These are phyloP conservation scores for Raphanus sativus DNA, from an alignment of 345 rosid species.

Conservation along the genomic window DNA sequence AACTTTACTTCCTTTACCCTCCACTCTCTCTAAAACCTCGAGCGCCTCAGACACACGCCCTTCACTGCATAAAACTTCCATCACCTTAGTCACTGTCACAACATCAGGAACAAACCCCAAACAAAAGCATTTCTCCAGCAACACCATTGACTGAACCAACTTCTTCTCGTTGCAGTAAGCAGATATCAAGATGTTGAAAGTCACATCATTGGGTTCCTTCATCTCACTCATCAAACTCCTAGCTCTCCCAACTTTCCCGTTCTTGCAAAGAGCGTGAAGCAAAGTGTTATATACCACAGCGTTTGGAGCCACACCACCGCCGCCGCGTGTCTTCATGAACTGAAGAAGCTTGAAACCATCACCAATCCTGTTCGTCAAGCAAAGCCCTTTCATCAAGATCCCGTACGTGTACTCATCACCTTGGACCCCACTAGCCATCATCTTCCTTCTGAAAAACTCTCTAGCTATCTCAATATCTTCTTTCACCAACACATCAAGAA, in stretches of 20 bases:
- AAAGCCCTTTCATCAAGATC: conserved; percentile 90
- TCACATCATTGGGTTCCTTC: conserved; percentile 64
- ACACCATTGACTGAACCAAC: conserved; percentile 66
- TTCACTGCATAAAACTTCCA: conserved; percentile 59
- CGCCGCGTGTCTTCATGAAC: conserved; percentile 54
- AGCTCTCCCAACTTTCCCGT: conserved; percentile 80
- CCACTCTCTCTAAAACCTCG: conserved; percentile 71
- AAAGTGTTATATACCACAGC: conserved; percentile 70
- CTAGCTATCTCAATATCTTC: conserved; percentile 88
- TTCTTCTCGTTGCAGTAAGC: conserved; percentile 68
- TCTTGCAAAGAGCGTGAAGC: conserved; percentile 69
- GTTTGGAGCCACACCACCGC: conserved; percentile 45
- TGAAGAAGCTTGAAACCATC: conserved; percentile 88
- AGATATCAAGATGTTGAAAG: conserved; percentile 75
- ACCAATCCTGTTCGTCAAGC: conserved; percentile 76
- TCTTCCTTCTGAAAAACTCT: conserved; percentile 67
- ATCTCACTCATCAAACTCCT: conserved; percentile 75
- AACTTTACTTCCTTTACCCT: conserved; percentile 55
- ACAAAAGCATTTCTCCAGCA: conserved; percentile 75
- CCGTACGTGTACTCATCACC: conserved; percentile 87
- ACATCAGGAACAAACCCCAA: conserved; percentile 65
- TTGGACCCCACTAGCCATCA: conserved; percentile 63
- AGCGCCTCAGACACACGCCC: conserved; percentile 71
- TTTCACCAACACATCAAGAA: conserved; percentile 77
- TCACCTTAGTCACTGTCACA: conserved; percentile 65